Base-by-base conservation (phyloP, 352 stramenopile species). In the Globisporangium carolinianum region DNA sequence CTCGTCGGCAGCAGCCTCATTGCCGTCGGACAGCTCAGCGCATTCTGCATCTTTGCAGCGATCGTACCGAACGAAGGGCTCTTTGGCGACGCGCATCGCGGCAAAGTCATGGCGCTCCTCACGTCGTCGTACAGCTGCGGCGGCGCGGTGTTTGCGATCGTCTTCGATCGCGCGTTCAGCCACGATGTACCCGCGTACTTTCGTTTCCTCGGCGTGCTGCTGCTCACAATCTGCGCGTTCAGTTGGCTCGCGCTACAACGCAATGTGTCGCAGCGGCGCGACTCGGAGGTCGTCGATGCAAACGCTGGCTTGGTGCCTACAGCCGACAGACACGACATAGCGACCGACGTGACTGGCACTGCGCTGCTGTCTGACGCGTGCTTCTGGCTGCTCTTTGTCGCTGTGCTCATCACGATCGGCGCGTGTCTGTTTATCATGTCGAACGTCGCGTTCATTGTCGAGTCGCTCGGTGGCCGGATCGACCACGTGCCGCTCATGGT, bases 401-500 rank as follows among this genome's bases (percentile, higher is more conserved):
- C 77, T 4, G 80, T 94, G 46, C 76, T 94, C 54, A 82, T 94
- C 56, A 58, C 83, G 36, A 77, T 94, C 63, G 84, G 84, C 32
- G 75, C 75, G 1, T 78, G 76, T 0, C 52, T 92, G 8, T 78
- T 92, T 53, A 71, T 94, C 49, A 90, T 94, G 78, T 89, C 83
- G 36, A 94, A 94, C 58, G 74, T 94, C 5, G 76, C 82, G 6
- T 94, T 94, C 62, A 87, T 94, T 51, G 75, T 92, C 41, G 82
- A 94, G 61, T 90, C 82, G 11, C 66, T 87, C 14, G 67, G 69
- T 14, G 82, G 80, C 0, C 66, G 70, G 1, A 63, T 78, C 51
- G 67, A 83, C 1, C 80, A 90, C 56, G 74, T 94, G 47, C 81
- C 84, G 0, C 47, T 77, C 43, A 88, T 92, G 79, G 82, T 94